Percentiles rank a stretch among this genome's conserved stretches.
phyloP scores from a whole-genome alignment of 75 land plant genomes.

The Pseudotsuga menziesii region DNA sequence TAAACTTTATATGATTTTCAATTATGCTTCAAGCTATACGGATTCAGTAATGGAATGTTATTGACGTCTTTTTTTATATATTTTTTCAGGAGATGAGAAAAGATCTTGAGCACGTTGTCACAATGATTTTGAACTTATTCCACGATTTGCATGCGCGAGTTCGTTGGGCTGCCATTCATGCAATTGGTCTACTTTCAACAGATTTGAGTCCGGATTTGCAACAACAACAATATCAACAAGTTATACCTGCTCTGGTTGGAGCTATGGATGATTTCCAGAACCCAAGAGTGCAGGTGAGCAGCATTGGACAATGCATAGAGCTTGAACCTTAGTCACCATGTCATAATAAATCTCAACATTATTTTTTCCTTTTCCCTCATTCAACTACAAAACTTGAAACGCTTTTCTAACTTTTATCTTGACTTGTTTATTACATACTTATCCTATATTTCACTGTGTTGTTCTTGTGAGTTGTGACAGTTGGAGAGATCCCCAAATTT shows the following conservation, averaged over 20 bases:
- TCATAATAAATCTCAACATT: not conserved
- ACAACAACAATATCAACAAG: constrained; percentile 35
- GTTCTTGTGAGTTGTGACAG: no score
- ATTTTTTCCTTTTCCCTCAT: not conserved
- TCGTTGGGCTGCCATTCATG: constrained; percentile 25
- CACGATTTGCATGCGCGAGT: constrained; percentile 21
- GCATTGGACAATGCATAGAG: not conserved
- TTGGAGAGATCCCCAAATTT: no score
- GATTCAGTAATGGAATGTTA: no score
- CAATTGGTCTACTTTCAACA: constrained; percentile 20
- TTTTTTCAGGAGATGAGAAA: constrained; percentile 20
- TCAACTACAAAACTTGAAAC: no score
- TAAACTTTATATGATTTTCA: no score
- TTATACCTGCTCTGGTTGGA: constrained; percentile 33
- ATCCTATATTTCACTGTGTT: no score
- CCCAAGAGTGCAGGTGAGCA: constrained; percentile 38
- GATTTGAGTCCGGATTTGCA: constrained; percentile 36
- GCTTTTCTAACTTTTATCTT: no score
- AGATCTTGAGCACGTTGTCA: constrained; percentile 14
- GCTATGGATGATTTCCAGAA: constrained; percentile 48
- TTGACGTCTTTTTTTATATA: no score
- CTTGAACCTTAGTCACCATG: not conserved
- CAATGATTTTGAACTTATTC: constrained; percentile 19
- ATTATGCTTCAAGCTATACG: no score
- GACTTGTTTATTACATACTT: no score